These are phyloP conservation scores for Paracamarosporium sp. DNA, from an alignment of 2,329 filamentous ascomycete genomes.

Conservation along the genomic window DNA sequence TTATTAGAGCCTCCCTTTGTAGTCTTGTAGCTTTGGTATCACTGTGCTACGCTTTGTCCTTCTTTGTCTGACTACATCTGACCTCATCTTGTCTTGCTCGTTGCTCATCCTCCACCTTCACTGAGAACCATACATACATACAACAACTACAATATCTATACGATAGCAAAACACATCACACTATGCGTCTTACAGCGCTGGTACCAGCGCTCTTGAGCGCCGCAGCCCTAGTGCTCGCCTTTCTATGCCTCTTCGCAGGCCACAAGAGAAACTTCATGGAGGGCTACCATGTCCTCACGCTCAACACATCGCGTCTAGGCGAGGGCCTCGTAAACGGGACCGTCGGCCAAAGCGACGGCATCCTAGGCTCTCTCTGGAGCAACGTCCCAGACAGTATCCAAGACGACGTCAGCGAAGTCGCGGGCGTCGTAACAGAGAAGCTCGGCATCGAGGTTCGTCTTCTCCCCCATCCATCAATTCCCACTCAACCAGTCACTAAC, in stretches of 20 bases:
- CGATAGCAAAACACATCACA: neutral
- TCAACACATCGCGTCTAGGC: slow-evolving; percentile 65
- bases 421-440: slow-evolving; percentile 52
- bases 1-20: neutral
- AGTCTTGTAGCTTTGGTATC: neutral
- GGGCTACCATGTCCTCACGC: slow-evolving; percentile 62
- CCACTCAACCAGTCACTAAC: neutral
- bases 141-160: neutral
- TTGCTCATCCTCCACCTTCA: neutral
- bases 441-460: slow-evolving; percentile 55
- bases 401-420: slow-evolving; percentile 50
- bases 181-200: slow-evolving; percentile 56
- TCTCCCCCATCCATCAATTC: too few species aligned
- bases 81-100: neutral
- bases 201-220: slow-evolving; percentile 60
- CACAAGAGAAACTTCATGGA: slow-evolving; percentile 63
- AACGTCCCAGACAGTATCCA: slow-evolving; percentile 44
- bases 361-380: slow-evolving; percentile 41
- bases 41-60: neutral
- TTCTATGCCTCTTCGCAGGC: slow-evolving; percentile 68
- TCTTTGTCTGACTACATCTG: too few species aligned
- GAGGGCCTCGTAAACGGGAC: slow-evolving; percentile 43
- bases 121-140: neutral
- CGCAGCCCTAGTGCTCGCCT: slow-evolving; percentile 63
- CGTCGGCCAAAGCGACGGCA: slow-evolving; percentile 28